Base-by-base conservation (phyloP, 139 green algal species). In the Chlamydomonas asymmetrica region DNA sequence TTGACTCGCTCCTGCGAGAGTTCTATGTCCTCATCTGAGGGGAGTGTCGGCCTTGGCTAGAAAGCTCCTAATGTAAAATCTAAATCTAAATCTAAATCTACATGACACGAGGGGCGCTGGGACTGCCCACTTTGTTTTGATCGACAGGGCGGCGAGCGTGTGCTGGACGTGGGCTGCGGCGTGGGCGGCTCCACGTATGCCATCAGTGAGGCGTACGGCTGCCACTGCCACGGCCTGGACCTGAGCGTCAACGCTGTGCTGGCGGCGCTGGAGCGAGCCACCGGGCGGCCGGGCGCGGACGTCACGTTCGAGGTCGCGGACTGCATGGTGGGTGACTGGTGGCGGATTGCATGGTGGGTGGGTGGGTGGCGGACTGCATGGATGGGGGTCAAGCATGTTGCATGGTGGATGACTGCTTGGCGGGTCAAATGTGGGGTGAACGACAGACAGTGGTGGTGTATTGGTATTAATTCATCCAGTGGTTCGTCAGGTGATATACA, bases 301-400 rank as follows among this genome's bases (percentile, higher is more conserved):
- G 89, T 94, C 25, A 88, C 85, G 20, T 96, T 97, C 39, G 93
- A 97, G 82, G 86, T 97, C 34, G 84, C 84, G 0, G 92, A 97
- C 78, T n/a, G n/a, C n/a, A n/a, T n/a, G n/a, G n/a, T n/a, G n/a
- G n/a, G n/a, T n/a, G n/a, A n/a, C n/a, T n/a, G n/a, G 84, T 77
- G 66, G 82, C 73, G 4, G 88, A 68, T 18, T 73, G 71, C 1
- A 71, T 89, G 52, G 85, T 90, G 49, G 48, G 73, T 1, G 65
- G 64, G 1, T 73, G 40, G 4, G n/a, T n/a, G n/a, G n/a, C n/a
- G n/a, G n/a, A n/a, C n/a, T n/a, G n/a, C n/a, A n/a, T n/a, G n/a
- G n/a, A n/a, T n/a, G n/a, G n/a, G n/a, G n/a, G n/a, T n/a, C n/a
- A n/a, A n/a, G n/a, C n/a, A n/a, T n/a, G n/a, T n/a, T n/a, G n/a